These are phyloP conservation scores for Celoporthe dispersa DNA, from an alignment of 2,329 filamentous ascomycete species.

Conservation along the genomic window DNA sequence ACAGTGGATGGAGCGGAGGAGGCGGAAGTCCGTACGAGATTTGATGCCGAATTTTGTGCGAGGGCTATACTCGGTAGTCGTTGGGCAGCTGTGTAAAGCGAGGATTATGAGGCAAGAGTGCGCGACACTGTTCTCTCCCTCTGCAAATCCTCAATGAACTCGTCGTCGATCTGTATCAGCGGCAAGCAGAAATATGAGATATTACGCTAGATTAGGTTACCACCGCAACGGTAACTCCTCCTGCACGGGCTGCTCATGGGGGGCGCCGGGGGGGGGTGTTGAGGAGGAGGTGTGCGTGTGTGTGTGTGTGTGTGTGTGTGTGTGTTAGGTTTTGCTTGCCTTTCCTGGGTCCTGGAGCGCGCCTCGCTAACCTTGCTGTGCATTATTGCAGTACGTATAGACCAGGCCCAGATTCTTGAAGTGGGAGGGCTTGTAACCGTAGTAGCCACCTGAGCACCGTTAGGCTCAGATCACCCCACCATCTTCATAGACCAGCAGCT, in stretches of 20 bases:
- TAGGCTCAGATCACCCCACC: conserved; percentile 7
- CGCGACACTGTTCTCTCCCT: not conserved
- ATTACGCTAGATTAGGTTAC: conserved; percentile 1
- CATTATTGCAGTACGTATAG: not conserved
- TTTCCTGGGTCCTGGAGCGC: not conserved
- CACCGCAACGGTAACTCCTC: not conserved
- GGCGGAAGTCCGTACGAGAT: not conserved
- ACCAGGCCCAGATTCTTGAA: not conserved
- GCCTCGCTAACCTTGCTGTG: not conserved
- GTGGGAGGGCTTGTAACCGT: not conserved
- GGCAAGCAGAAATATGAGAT: not conserved
- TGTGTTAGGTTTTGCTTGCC: not conserved
- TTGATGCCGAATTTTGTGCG: not conserved
- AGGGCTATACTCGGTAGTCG: not conserved
- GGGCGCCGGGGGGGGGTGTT: not conserved
- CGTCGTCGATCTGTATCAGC: not conserved
- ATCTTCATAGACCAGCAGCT: not conserved
- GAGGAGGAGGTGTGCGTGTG: not conserved
- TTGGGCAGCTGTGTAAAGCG: not conserved
- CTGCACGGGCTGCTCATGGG: not conserved
- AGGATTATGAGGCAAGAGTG: not conserved
- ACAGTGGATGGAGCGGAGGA: not conserved
- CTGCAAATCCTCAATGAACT: not conserved
- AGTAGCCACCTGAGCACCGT: conserved; percentile 2
- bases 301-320: not conserved